These are phyloP conservation scores for Candida yuanshanica DNA, from an alignment of 805 yeast genomes.

Conservation along the genomic window DNA sequence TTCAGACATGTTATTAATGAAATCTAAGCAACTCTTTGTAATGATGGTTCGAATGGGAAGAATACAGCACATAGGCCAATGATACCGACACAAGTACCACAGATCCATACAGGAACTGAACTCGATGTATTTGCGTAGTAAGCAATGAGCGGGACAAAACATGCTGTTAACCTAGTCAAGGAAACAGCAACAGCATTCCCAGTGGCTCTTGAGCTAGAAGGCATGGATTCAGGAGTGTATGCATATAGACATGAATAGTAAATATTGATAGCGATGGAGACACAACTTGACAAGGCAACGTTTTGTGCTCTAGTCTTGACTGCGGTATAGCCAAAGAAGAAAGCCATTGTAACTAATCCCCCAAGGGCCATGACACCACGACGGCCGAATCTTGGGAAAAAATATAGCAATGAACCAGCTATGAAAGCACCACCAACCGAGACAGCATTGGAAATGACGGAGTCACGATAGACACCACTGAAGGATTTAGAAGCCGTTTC, in stretches of 20 bases:
- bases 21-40: constrained; percentile 13
- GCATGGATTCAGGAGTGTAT: constrained; percentile 60
- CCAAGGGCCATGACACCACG: constrained; percentile 53
- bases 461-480: constrained; percentile 40
- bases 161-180: constrained; percentile 44
- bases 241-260: constrained; percentile 59
- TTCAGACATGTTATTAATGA: neutral
- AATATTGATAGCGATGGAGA: constrained; percentile 37
- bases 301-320: constrained; percentile 48
- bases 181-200: constrained; percentile 57
- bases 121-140: constrained; percentile 25
- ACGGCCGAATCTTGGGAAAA: constrained; percentile 36
- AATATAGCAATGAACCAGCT: constrained; percentile 35
- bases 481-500: constrained; percentile 35
- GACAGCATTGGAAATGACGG: constrained; percentile 37
- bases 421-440: constrained; percentile 44
- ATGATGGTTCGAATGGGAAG: constrained; percentile 45
- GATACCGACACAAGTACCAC: constrained; percentile 47
- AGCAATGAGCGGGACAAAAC: constrained; percentile 51
- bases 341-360: constrained; percentile 46
- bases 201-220: constrained; percentile 46
- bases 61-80: constrained; percentile 40
- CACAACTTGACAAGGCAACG: constrained; percentile 33
- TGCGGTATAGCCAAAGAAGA: constrained; percentile 58
- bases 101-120: constrained; percentile 24